phyloP scores from a whole-genome alignment of 345 rosid genomes.

The Lepidium africanum region DNA sequence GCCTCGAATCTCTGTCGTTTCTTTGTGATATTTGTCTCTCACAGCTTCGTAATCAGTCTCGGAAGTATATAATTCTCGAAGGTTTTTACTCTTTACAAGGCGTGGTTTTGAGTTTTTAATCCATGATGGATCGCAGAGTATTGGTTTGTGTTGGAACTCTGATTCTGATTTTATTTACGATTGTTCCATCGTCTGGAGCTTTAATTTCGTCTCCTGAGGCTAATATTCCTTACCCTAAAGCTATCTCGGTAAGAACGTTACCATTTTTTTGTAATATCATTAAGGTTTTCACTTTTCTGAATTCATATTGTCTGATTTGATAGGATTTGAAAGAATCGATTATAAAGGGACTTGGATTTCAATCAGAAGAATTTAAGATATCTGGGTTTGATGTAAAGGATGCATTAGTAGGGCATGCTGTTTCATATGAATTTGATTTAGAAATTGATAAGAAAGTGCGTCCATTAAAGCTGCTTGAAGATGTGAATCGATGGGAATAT shows the following conservation, averaged over 20 bases:
- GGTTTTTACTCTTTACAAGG: neutral
- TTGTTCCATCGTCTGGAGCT: conserved; percentile 29
- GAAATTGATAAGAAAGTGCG: conserved; percentile 60
- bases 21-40: neutral
- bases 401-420: conserved; percentile 76
- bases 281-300: neutral
- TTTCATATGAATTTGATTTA: conserved; percentile 74
- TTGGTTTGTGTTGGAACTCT: conserved; percentile 12
- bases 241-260: conserved; percentile 50
- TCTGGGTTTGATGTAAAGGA: conserved; percentile 79
- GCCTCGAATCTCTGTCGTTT: neutral
- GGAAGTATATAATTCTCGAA: neutral
- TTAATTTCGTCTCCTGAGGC: conserved; percentile 38
- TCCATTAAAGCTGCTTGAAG: conserved; percentile 86
- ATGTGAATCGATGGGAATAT: conserved; percentile 81
- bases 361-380: conserved; percentile 60
- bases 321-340: conserved; percentile 92
- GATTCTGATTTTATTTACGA: conserved; percentile 33
- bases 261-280: neutral
- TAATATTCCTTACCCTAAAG: conserved; percentile 50
- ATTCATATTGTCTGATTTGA: neutral
- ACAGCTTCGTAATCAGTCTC: neutral
- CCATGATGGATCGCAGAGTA: conserved; percentile 24
- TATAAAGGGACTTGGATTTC: conserved; percentile 78
- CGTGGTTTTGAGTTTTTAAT: neutral